A percentile compares a stretch with the other conserved stretches of the same genome.
phyloP scores from a whole-genome alignment of 495 filamentous ascomycete species.

The Penicillium silybi region DNA sequence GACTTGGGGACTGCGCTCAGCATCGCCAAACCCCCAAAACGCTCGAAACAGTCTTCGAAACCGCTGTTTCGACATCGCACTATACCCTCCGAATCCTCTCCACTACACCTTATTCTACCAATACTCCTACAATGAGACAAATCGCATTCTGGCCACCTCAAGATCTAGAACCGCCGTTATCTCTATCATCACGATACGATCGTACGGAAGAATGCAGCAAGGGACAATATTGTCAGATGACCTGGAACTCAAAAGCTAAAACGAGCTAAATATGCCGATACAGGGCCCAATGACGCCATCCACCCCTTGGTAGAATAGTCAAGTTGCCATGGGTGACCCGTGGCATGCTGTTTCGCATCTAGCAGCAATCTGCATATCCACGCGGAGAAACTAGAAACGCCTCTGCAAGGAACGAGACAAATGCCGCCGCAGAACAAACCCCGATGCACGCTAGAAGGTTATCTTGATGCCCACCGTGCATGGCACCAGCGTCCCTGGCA shows the following conservation, averaged over 20 bases:
- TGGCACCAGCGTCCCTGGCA: constrained; percentile 54
- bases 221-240: constrained; percentile 11
- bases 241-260: not conserved
- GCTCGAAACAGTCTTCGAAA: too few relatives aligned
- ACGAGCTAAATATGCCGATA: constrained; percentile 13
- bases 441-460: constrained; percentile 31
- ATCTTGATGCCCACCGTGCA: constrained; percentile 54
- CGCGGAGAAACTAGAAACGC: constrained; percentile 11
- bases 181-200: constrained; percentile 10
- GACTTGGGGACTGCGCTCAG: too few relatives aligned
- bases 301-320: constrained; percentile 5
- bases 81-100: not conserved
- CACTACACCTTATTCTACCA: not conserved
- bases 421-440: not conserved
- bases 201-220: constrained; percentile 17
- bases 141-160: not conserved
- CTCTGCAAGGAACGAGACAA: constrained; percentile 10
- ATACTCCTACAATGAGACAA: not conserved
- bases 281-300: constrained; percentile 1
- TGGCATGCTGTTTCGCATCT: constrained; percentile 5
- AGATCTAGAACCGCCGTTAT: not conserved
- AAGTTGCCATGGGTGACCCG: constrained; percentile 16
- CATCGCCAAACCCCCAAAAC: too few relatives aligned
- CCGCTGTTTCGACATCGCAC: not conserved
- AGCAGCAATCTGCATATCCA: constrained; percentile 7